Percentiles rank a stretch among this genome's conserved stretches.
phyloP scores from a whole-genome alignment of 345 rosid species.

The Linum lewisii region DNA sequence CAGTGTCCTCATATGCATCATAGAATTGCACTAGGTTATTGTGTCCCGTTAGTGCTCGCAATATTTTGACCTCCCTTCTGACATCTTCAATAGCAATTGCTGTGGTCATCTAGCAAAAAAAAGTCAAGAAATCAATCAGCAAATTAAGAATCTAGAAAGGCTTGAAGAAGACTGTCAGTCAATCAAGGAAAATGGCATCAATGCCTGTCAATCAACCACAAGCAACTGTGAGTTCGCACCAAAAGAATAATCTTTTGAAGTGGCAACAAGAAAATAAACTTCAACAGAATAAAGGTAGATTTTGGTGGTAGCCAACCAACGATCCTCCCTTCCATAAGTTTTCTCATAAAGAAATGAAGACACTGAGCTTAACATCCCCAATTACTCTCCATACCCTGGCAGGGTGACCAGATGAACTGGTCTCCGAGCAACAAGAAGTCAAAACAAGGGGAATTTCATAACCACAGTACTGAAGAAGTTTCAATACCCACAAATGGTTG shows the following conservation, averaged over 20 bases:
- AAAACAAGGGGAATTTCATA: background rate
- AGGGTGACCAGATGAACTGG: background rate
- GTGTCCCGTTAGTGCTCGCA: constrained; percentile 76
- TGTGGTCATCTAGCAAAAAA: constrained; percentile 78
- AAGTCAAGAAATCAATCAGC: background rate
- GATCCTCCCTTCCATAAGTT: no score
- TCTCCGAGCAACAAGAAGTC: background rate
- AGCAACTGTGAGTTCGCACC: background rate
- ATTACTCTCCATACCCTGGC: background rate
- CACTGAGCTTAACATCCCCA: background rate
- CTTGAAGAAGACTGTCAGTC: background rate
- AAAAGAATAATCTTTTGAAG: background rate
- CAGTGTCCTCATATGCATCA: constrained; percentile 81
- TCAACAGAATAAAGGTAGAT: background rate
- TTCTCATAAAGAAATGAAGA: background rate
- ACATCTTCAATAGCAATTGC: constrained; percentile 83
- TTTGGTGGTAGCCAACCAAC: no score
- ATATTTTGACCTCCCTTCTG: constrained; percentile 81
- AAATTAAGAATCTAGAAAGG: background rate
- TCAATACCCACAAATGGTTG: background rate
- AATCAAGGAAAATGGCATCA: background rate
- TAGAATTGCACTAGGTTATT: constrained; percentile 66
- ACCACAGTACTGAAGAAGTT: background rate
- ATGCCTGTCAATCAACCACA: no score
- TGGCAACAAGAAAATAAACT: background rate